phyloP scores from a whole-genome alignment of 164 flowering plant genomes.

The Chimonanthus praecox region DNA sequence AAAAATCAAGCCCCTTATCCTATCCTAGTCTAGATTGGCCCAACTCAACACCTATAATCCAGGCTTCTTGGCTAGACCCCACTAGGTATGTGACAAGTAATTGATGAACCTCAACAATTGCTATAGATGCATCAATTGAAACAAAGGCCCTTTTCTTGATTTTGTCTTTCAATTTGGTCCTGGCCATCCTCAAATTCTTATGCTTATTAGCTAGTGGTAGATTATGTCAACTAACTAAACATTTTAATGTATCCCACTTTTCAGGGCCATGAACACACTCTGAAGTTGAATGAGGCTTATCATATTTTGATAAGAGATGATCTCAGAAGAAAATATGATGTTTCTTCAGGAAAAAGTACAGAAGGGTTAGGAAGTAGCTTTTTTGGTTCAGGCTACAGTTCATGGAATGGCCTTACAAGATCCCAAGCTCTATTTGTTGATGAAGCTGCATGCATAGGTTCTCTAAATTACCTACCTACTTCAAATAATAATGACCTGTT shows the following conservation, averaged over 20 bases:
- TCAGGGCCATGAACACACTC: conserved; percentile 59
- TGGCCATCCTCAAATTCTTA: not conserved
- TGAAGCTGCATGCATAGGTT: conserved; percentile 63
- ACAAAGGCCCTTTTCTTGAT: not conserved
- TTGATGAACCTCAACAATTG: too few species aligned
- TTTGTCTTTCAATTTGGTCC: not conserved
- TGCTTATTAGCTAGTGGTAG: not conserved
- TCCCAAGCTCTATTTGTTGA: conserved; percentile 69
- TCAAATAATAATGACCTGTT: not conserved
- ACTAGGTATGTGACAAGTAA: too few species aligned
- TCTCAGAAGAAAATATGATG: conserved; percentile 54
- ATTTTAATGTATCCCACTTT: not conserved
- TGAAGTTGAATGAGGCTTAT: conserved; percentile 62
- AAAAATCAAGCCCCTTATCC: too few species aligned
- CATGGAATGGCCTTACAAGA: conserved; percentile 60
- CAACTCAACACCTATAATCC: too few species aligned
- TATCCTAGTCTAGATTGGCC: too few species aligned
- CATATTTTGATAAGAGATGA: conserved; percentile 49
- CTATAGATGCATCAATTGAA: not conserved
- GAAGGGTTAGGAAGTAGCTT: conserved; percentile 15
- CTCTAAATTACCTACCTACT: not conserved
- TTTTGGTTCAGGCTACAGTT: conserved; percentile 27
- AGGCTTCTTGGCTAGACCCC: too few species aligned
- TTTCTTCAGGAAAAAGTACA: conserved; percentile 29
- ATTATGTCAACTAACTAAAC: not conserved